Conservation (phyloP, 805 yeast species). For the Lipomyces chichibuensis region DNA sequence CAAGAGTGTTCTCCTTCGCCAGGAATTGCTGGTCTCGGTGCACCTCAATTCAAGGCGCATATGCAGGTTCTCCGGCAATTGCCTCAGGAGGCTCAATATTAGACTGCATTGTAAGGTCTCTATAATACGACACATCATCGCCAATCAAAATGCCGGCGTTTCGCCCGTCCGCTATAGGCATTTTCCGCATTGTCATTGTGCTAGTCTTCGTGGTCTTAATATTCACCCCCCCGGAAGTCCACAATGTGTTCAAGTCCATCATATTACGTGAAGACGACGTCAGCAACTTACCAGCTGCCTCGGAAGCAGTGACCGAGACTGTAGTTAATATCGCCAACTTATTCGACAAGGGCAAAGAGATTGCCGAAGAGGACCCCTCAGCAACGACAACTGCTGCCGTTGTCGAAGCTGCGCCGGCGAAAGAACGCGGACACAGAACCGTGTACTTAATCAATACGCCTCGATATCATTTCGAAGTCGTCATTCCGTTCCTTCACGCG, state of each 20-base stretch:
- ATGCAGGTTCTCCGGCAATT: neutral
- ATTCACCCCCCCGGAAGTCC: slow-evolving; percentile 4
- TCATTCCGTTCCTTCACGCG: slow-evolving; percentile 25
- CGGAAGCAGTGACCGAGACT: neutral
- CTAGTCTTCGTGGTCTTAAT: slow-evolving; percentile 5
- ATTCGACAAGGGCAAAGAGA: slow-evolving; percentile 1
- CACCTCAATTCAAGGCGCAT: neutral
- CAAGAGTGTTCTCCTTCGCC: no score
- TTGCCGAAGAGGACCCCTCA: neutral
- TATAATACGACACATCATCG: neutral
- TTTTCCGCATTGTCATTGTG: slow-evolving; percentile 1
- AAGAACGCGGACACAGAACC: neutral
- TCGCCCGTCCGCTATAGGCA: slow-evolving; percentile 1
- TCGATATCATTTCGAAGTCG: slow-evolving; percentile 32
- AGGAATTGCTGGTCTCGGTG: no score
- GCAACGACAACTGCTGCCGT: neutral
- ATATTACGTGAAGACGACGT: neutral
- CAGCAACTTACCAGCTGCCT: neutral
- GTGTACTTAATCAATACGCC: slow-evolving; percentile 29
- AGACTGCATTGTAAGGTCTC: neutral
- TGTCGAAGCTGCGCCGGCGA: neutral
- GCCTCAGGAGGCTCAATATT: neutral
- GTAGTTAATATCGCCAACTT: neutral
- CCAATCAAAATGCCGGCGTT: neutral
- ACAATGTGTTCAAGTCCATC: slow-evolving; percentile 4